These are phyloP conservation scores for Viridothelium virens DNA, from an alignment of 495 filamentous ascomycete species.

Conservation along the genomic window DNA sequence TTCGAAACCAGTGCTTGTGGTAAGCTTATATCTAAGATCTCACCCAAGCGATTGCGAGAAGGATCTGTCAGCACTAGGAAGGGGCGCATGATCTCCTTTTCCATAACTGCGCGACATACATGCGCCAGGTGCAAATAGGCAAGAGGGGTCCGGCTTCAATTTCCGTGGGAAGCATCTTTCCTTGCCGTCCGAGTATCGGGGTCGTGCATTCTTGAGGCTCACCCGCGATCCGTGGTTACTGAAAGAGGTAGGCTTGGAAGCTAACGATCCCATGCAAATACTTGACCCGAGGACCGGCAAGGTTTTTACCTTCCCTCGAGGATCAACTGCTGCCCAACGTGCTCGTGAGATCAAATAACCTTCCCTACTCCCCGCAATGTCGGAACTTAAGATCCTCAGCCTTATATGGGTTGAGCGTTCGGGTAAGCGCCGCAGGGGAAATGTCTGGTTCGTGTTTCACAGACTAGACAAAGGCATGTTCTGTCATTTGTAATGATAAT, in stretches of 20 bases:
- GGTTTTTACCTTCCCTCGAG: neutral
- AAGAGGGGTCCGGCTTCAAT: conserved; percentile 11
- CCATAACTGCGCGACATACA: conserved; percentile 2
- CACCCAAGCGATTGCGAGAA: conserved; percentile 5
- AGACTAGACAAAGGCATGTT: neutral
- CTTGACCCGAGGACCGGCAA: neutral
- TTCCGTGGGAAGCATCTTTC: neutral
- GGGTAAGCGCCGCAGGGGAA: conserved; percentile 8
- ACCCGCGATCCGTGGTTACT: neutral
- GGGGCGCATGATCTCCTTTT: conserved; percentile 4
- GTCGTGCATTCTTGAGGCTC: neutral
- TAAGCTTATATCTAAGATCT: conserved; percentile 13
- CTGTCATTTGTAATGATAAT: conserved; percentile 8
- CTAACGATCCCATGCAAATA: neutral
- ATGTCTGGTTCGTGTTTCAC: conserved; percentile 5
- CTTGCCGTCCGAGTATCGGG: neutral
- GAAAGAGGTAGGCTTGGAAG: neutral
- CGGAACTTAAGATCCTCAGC: neutral
- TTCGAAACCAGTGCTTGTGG: neutral
- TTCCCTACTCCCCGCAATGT: conserved; percentile 6
- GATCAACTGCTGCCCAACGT: conserved; percentile 11
- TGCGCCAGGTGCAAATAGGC: neutral
- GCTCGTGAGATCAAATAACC: conserved; percentile 1
- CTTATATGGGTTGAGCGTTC: conserved; percentile 8
- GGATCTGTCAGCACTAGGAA: conserved; percentile 11